Base-by-base conservation (phyloP, 1,139 yeast genomes). In the Taiozyma sp. region DNA sequence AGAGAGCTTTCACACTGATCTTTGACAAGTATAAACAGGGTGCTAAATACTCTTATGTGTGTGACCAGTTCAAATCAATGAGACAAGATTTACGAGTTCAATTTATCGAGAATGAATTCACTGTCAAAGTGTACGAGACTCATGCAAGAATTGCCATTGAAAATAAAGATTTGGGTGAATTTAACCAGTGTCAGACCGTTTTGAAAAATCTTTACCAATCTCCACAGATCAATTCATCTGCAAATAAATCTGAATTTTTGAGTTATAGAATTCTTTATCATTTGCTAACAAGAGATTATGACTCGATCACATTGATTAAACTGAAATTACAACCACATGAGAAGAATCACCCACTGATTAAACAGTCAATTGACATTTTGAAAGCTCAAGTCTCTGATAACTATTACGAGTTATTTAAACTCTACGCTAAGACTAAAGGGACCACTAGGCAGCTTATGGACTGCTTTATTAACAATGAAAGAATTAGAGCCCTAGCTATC, bases 81-180 rank as follows among this genome's bases (percentile, higher is more conserved):
- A 75, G 99, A 59, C 99, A 93, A 67, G 99, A 93, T 70, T 71
- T 93, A 58, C 88, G 96, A 5, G 98, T 93, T 9, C 99, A 93
- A 68, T 89, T 88, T 65, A 84, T 93, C 46, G 86, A 84, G 62
- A 83, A 84, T 63, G 85, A 81, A 46, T 88, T 93, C 63, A 81
- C 97, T 0, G 80, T 90, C 12, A 65, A 71, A 50, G 96, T 91
- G 0, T 93, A 93, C 67, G 96, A 90, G 67, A 78, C 83, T 3
- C 96, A 93, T 67, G 96, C 96, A 8, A 79, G 91, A 47, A 74
- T 92, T n/a, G 96, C 98, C 0, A 76, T 93, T 42, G 87, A 84
- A 58, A 83, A 86, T 64, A 76, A 80, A 47, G 99, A 93, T 67
- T 70, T 92, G 58, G 98, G 98, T 8, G 99, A 93, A 65, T 92